Evolutionary conservation across 2,329 filamentous ascomycete genomes (phyloP), one percentile per base, ranked within the genome.

Genomic region (Ciborinia camelliae): DNA sequence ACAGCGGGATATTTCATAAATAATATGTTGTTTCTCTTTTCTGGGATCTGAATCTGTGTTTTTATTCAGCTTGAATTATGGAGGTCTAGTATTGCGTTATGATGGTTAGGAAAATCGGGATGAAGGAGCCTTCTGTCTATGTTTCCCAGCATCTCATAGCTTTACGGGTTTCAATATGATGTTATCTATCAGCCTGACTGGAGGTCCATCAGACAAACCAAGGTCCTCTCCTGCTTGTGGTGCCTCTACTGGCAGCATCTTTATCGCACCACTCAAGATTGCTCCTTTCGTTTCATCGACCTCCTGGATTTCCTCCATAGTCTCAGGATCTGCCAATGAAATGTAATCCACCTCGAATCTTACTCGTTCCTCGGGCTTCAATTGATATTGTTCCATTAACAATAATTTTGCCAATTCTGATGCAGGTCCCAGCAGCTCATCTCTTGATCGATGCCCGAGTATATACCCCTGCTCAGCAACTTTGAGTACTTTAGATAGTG

Each of bases 181-280:
- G 73, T 99, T 99, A 75, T 99, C 95, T 75, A 99, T 97, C 77
- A 99, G 79, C 67, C 95, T 83, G 55, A 99, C 95, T 0, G 87
- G 76, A 20, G 91, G 90, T 1, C 89, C 88, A 4, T 86, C 88
- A 63, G 85, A 83, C 67, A 86, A 86, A 4, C 92, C 92, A 32
- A 93, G 77, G 69, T 92, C 87, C 76, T 98, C 93, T 0, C 84
- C 90, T 7, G 85, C 79, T 57, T 81, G 82, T 0, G 88, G 82
- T 60, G 85, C 82, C 74, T 96, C 90, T 1, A 97, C 80, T 0
- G 92, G 90, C 53, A 91, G 75, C 89, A 99, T 96, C 78, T 91
- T 95, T 65, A 99, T 81, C 0, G 95, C 95, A 4, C 91, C 92
- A 75, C 94, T 98, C 65, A 99, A 77, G 43, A 99, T 89, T 0